Evolutionary conservation across 257 asterid genomes (phyloP).

Genomic region (Salvia rosmarinus): DNA sequence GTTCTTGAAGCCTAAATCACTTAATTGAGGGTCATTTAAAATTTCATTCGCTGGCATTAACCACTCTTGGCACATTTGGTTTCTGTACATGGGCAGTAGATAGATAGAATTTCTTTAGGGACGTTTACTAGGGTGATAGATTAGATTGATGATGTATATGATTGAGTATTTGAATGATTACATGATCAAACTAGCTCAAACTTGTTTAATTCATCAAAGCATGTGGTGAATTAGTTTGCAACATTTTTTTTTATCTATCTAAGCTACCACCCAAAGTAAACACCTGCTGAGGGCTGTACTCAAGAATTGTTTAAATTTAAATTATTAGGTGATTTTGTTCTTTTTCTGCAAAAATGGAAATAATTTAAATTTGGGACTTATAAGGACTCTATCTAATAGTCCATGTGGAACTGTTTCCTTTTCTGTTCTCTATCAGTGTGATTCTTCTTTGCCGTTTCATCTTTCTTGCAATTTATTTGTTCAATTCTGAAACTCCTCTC

Average conservation of each 20-base stretch:
- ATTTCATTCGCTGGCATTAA: conserved; percentile 11
- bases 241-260: too few relatives aligned
- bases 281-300: neutral
- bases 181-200: too few relatives aligned
- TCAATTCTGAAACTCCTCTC: conserved; percentile 30
- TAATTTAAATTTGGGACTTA: conserved; percentile 28
- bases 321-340: conserved; percentile 31
- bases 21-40: too few relatives aligned
- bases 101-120: neutral
- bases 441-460: conserved; percentile 14
- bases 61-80: conserved; percentile 13
- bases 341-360: conserved; percentile 26
- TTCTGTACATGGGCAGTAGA: neutral
- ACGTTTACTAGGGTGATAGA: neutral
- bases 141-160: too few relatives aligned
- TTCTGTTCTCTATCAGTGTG: conserved; percentile 3
- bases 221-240: too few relatives aligned
- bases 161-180: too few relatives aligned
- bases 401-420: conserved; percentile 43
- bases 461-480: conserved; percentile 34
- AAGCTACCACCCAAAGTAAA: too few relatives aligned
- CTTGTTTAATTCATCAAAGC: too few relatives aligned
- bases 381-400: conserved; percentile 40
- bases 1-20: neutral
- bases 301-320: neutral